Evolutionary conservation across 2,329 filamentous ascomycete genomes (phyloP), one percentile per base, ranked within the genome.

Genomic region (Diaporthe citrichinensis): DNA sequence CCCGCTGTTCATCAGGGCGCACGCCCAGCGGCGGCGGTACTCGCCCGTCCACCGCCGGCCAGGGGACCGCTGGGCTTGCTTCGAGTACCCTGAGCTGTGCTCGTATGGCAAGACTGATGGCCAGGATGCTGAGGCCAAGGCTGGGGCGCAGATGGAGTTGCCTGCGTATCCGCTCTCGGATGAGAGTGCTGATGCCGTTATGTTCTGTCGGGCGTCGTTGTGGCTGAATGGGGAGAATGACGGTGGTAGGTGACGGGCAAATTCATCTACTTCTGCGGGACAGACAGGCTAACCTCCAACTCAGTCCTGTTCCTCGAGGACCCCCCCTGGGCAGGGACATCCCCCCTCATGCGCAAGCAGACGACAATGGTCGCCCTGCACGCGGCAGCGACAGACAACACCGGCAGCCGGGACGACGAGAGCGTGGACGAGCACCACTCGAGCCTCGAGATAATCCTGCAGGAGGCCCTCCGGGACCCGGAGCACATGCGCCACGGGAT

Each of bases 191-290:
- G 7, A 74, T 4, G 78, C 77, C 3, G 81, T 78, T 4, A 72
- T 82, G n/a, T 83, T 85, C 46, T 83, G 82, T 28, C 82, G 80
- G 7, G 83, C 79, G 9, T 84, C 83, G 34, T 62, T 85, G 17
- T 86, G 84, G 84, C 74, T 78, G 15, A 76, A 78, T 4, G 73
- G 76, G 1, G 79, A 78, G 67, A 80, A 79, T 14, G 76, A 81
- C 23, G 81, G 85, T 10, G 82, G 75, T 75, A 34, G 75, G 77
- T 5, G 68, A 76, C 0, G 53, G 73, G 0, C 79, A 77, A 15
- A 17, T 23, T 17, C 6, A 12, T 25, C 2, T 36, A 0, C 14
- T n/a, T 12, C 2, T 39, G 36, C 3, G 36, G 12, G 14, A 28
- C 72, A 76, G 17, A 57, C 80, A 14, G 57, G 67, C 5, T 80